These are phyloP conservation scores for Chlorella sp. DNA, from an alignment of 139 green algal genomes.

Conservation along the genomic window DNA sequence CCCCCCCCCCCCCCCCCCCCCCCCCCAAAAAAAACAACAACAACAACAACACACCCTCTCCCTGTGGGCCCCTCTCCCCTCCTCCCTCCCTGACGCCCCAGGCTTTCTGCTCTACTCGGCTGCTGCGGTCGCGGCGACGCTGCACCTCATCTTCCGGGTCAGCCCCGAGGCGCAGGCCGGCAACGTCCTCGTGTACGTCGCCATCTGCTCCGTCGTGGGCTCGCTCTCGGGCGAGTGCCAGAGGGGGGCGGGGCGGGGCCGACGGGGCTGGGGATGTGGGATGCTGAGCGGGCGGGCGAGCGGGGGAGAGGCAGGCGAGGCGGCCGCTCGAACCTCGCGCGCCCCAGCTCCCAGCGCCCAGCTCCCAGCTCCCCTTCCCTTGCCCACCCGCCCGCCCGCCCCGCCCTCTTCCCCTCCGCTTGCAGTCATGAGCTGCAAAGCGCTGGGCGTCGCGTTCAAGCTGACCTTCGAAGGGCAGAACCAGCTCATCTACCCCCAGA, in stretches of 20 bases:
- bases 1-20: background rate
- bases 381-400: background rate
- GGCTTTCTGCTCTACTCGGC: slow-evolving; percentile 86
- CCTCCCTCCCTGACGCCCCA: too few relatives aligned
- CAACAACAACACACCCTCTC: background rate
- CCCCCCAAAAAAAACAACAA: background rate
- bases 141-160: slow-evolving; percentile 70
- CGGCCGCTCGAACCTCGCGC: too few relatives aligned
- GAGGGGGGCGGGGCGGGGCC: background rate
- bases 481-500: slow-evolving; percentile 79
- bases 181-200: slow-evolving; percentile 93
- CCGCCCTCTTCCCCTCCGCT: background rate
- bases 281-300: too few relatives aligned
- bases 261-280: background rate
- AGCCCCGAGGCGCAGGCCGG: slow-evolving; percentile 63
- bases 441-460: slow-evolving; percentile 94
- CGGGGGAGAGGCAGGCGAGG: too few relatives aligned
- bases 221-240: slow-evolving; percentile 79
- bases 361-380: background rate
- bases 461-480: slow-evolving; percentile 93
- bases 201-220: slow-evolving; percentile 93
- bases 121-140: slow-evolving; percentile 50
- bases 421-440: slow-evolving; percentile 95
- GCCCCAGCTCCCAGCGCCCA: background rate
- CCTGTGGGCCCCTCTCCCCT: too few relatives aligned